A percentile compares a stretch with the other conserved stretches of the same genome.
Evolutionary conservation across 192 early-diverging fungal genomes (phyloP).

Genomic region (Piromyces finnis): DNA sequence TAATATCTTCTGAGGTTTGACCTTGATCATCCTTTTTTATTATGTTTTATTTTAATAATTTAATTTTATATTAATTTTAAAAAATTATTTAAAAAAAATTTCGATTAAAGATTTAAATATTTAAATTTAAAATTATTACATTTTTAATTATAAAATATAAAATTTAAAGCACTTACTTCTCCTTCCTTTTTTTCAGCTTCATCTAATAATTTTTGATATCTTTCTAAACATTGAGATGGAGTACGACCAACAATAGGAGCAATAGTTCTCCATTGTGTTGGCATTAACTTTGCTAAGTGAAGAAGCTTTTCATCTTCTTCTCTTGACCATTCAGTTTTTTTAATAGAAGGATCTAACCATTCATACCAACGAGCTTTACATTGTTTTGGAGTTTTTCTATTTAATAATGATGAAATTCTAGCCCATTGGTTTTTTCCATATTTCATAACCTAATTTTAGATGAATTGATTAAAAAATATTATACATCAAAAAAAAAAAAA

Average conservation of each 20-base stretch:
- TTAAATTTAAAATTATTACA: not conserved
- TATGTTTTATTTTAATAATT: too few relatives aligned
- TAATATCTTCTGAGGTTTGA: slow-evolving; percentile 67
- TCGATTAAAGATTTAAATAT: too few relatives aligned
- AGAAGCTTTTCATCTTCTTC: slow-evolving; percentile 96
- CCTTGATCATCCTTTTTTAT: slow-evolving; percentile 34
- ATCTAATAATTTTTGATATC: slow-evolving; percentile 87
- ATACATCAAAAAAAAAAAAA: too few relatives aligned
- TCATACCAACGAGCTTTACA: slow-evolving; percentile 99
- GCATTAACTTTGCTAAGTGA: slow-evolving; percentile 96
- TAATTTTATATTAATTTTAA: too few relatives aligned
- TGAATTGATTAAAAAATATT: too few relatives aligned
- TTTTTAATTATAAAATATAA: too few relatives aligned
- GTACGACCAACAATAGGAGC: slow-evolving; percentile 95
- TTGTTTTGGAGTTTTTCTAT: slow-evolving; percentile 90
- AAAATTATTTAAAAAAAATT: too few relatives aligned
- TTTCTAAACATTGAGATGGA: slow-evolving; percentile 86
- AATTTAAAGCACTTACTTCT: slow-evolving; percentile 7
- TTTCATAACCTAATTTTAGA: not conserved
- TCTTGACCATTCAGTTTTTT: slow-evolving; percentile 97
- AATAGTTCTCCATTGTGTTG: slow-evolving; percentile 97
- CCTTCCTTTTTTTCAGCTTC: slow-evolving; percentile 79
- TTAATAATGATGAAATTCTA: slow-evolving; percentile 86
- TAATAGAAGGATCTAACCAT: slow-evolving; percentile 97
- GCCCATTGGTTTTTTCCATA: slow-evolving; percentile 98